Percentiles rank a stretch among this genome's conserved stretches.
These are phyloP conservation scores for Raffaelea arxii DNA, from an alignment of 2,329 filamentous ascomycete genomes.

Conservation along the genomic window DNA sequence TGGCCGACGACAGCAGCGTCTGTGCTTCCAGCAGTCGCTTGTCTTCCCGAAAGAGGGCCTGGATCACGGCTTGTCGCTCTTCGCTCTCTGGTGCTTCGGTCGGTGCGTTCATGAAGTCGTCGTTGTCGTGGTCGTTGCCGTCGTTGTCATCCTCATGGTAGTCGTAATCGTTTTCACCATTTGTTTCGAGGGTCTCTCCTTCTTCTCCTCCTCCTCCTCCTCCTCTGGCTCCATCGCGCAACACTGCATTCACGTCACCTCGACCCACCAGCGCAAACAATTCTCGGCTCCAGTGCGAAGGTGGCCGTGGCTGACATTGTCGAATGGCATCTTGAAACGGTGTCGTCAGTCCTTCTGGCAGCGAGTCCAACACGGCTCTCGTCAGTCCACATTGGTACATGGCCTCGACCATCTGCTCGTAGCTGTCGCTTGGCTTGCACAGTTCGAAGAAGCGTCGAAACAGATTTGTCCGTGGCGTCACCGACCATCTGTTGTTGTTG, in stretches of 20 bases:
- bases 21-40: conserved; percentile 80
- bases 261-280: conserved; percentile 70
- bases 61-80: conserved; percentile 73
- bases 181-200: too few species aligned
- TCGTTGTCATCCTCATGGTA: background rate
- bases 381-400: conserved; percentile 64
- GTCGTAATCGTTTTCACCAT: too few species aligned
- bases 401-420: conserved; percentile 59
- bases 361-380: conserved; percentile 59
- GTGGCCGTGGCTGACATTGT: conserved; percentile 75
- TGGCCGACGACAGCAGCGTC: conserved; percentile 74
- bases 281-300: conserved; percentile 61
- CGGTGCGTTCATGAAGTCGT: conserved; percentile 49
- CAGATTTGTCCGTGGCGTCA: conserved; percentile 59
- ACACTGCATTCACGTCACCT: conserved; percentile 65
- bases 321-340: conserved; percentile 76
- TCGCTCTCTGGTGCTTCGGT: conserved; percentile 75
- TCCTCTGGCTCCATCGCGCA: too few species aligned
- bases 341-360: conserved; percentile 75
- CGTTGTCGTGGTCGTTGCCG: conserved; percentile 48
- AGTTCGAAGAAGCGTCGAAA: conserved; percentile 58
- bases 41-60: conserved; percentile 84
- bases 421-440: conserved; percentile 39
- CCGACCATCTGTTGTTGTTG: conserved; percentile 29
- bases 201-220: too few species aligned